Conservation (phyloP, 345 rosid species). For the Ceriops zippeliana region DNA sequence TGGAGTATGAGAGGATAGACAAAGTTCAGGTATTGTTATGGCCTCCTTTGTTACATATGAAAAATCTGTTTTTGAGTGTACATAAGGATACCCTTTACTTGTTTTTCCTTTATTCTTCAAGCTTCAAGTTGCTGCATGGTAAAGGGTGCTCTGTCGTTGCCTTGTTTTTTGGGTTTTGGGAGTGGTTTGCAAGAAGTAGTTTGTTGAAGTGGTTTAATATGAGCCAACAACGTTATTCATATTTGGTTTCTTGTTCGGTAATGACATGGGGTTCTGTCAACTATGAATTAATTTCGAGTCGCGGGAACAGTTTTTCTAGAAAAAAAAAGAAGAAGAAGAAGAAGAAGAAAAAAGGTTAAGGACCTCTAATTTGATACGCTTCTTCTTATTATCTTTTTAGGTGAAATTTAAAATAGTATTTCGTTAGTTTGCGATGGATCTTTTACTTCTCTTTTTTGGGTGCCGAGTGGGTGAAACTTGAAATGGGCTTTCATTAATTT, state of each 20-base stretch:
- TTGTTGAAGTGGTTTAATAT: not conserved
- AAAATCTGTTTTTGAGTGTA: not conserved
- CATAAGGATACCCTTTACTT: constrained; percentile 18
- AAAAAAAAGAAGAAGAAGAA: too few relatives aligned
- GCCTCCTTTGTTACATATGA: not conserved
- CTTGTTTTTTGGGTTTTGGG: not conserved
- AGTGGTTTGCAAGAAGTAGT: not conserved
- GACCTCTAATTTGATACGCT: too few relatives aligned
- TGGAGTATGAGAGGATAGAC: constrained; percentile 98
- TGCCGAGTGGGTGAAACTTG: not conserved
- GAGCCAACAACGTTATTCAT: not conserved
- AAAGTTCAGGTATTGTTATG: constrained; percentile 55
- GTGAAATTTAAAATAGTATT: too few relatives aligned
- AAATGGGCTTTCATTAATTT: not conserved
- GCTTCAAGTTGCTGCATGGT: constrained; percentile 3
- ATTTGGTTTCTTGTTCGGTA: not conserved
- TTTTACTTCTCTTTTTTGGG: not conserved
- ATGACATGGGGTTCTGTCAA: constrained; percentile 14
- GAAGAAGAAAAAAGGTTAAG: too few relatives aligned
- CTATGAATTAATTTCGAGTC: not conserved
- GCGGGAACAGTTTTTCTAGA: too few relatives aligned
- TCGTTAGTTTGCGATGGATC: not conserved
- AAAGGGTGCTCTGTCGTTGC: constrained; percentile 4
- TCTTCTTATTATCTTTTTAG: too few relatives aligned
- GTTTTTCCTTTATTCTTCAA: not conserved